phyloP scores from a whole-genome alignment of 352 stramenopile genomes.

The Globisporangium nodosum region DNA sequence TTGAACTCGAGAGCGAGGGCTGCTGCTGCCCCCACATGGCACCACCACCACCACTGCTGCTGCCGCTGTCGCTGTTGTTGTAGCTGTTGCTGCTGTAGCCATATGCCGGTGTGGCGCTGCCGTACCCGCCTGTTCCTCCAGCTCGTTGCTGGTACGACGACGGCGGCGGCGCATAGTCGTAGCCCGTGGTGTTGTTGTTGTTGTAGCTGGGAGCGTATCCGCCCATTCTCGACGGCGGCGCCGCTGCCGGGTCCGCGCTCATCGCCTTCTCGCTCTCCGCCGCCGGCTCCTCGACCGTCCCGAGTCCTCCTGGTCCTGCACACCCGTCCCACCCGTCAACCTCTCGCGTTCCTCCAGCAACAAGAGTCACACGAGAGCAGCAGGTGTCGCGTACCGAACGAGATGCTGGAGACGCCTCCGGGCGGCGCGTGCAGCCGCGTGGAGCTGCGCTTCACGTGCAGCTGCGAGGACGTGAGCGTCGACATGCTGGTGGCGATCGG shows the following conservation, averaged over 20 bases:
- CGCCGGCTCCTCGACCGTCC: slow-evolving; percentile 25
- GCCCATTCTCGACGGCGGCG: slow-evolving; percentile 2
- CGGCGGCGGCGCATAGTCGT: slow-evolving; percentile 5
- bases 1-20: not conserved
- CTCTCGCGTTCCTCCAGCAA: not conserved
- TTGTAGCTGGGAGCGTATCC: slow-evolving; percentile 1
- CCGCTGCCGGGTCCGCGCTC: not conserved
- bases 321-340: not conserved
- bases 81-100: not conserved
- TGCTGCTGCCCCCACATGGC: slow-evolving; percentile 6
- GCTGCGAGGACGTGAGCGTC: slow-evolving; percentile 69
- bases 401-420: slow-evolving; percentile 57
- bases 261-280: slow-evolving; percentile 1
- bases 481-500: slow-evolving; percentile 36
- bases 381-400: slow-evolving; percentile 36
- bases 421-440: slow-evolving; percentile 66
- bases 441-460: slow-evolving; percentile 75
- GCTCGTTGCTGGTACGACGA: not conserved
- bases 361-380: not conserved
- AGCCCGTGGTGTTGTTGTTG: slow-evolving; percentile 6
- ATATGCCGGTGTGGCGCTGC: not conserved
- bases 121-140: not conserved
- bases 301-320: slow-evolving; percentile 36
- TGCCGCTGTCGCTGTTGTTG: slow-evolving; percentile 15
- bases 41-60: slow-evolving; percentile 13